Base-by-base conservation (phyloP, 2,329 filamentous ascomycete species). In the Aspergillus quadricinctus region DNA sequence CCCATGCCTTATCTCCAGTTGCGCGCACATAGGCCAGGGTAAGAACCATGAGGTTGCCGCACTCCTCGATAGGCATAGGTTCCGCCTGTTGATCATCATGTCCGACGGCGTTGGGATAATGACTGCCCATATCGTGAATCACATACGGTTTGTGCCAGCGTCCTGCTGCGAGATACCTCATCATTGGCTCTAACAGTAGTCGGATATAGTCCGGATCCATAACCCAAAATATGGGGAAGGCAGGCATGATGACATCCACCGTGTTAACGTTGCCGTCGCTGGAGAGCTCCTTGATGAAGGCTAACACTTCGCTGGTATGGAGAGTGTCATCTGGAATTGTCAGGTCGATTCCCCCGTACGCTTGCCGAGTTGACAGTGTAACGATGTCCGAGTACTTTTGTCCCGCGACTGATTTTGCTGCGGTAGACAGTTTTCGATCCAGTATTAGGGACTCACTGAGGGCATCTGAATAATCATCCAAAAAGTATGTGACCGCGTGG, bases 221-320 rank as follows among this genome's bases (percentile, higher is more conserved):
- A 41, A 75, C 69, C 57, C 75, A 76, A 53, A 76, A 77, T 11
- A 78, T 69, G 0, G 76, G 76, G 53, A 77, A 76, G 5, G 71
- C 67, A 1, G 75, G 73, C 66, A 72, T 76, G 40, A 77, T 75
- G 37, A 78, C 68, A 57, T 78, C 76, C 17, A 78, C 66, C 0
- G 76, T 78, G 54, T 77, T 76, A 41, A 75, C 55, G 54, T 78
- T 77, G 3, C 75, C 75, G 53, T 77, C 69, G 46, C 74, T 77
- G 4, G 73, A 75, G 43, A 78, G 69, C 57, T 78, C 75, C 50
- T 78, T 78, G 57, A 78, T 69, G 41, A 77, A 78, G 5, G 69
- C 72, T 29, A 74, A 57, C 1, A 70, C 63, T 35, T 70, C 61
- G 19, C 58, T 61, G 1, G 68, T 70, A 54, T 72, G 62, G 4